Base-by-base conservation (phyloP, 2,329 filamentous ascomycete genomes). In the Cladophialophora bantiana region DNA sequence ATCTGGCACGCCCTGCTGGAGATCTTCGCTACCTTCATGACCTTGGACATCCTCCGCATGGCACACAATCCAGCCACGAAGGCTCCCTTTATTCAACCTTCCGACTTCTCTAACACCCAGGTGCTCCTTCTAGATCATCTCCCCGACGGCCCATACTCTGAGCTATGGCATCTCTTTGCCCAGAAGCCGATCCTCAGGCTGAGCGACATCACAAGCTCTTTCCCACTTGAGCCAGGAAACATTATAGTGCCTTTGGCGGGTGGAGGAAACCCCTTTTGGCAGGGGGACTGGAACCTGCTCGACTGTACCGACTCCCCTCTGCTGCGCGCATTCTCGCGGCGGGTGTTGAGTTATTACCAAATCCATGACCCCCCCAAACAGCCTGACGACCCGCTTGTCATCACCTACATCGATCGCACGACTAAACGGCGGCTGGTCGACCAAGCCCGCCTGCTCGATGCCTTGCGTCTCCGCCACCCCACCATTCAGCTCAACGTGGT, bases 21-120 rank as follows among this genome's bases (percentile, higher is more conserved):
- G 40, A 42, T 42, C 40, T 42, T 42, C 40, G 40, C 40, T n/a
- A 42, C 40, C 40, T 42, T 42, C 40, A 42, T 42, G 40, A 42
- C 40, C 40, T 42, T 42, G 40, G 40, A 42, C n/a, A 42, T 42
- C 40, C 40, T 42, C 40, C 40, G 40, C 40, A 42, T 12, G 10
- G n/a, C 40, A 42, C 40, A 12, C 40, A n/a, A 42, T 42, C 40
- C 40, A 42, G 40, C 40, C 40, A 42, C 40, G 2, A 42, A 42
- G 3, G 40, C 40, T 42, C 40, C 40, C 40, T 42, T 2, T n/a
- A 12, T 42, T 42, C 40, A 42, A 42, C 40, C 40, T 42, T 42
- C 40, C 40, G 40, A 42, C 3, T 42, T 42, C 40, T 42, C 40
- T 42, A 42, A 42, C n/a, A 42, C 40, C 40, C 40, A 42, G 4